These are phyloP conservation scores for Cladorrhinum samala DNA, from an alignment of 495 filamentous ascomycete genomes.

Conservation along the genomic window DNA sequence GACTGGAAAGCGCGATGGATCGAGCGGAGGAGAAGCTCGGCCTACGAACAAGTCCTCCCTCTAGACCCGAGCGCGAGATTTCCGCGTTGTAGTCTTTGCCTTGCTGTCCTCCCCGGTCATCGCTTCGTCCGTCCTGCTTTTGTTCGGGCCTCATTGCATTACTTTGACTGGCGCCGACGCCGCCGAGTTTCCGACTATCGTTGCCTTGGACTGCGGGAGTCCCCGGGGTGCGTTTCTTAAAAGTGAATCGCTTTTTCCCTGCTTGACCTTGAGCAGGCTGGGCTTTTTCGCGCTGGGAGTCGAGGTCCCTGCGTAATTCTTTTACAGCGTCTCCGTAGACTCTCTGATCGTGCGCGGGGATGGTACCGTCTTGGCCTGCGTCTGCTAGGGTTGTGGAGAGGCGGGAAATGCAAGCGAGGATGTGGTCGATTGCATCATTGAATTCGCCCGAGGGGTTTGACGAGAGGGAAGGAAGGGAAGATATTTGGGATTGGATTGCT, in stretches of 20 bases:
- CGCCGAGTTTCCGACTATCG: no score
- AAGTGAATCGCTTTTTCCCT: background rate
- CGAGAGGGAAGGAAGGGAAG: constrained; percentile 27
- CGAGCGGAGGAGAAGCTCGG: constrained; percentile 55
- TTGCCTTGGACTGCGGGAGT: constrained; percentile 1
- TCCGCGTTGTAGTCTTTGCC: constrained; percentile 48
- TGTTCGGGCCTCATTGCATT: constrained; percentile 13
- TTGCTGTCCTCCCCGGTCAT: background rate
- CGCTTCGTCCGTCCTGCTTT: background rate
- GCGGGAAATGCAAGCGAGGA: constrained; percentile 38
- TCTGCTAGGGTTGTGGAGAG: constrained; percentile 41
- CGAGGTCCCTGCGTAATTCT: constrained; percentile 38
- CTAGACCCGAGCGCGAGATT: constrained; percentile 22
- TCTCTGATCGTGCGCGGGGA: constrained; percentile 42
- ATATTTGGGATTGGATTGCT: constrained; percentile 41
- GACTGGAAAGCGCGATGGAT: constrained; percentile 58
- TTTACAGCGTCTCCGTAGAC: constrained; percentile 40
- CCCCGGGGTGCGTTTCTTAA: background rate
- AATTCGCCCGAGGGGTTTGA: constrained; percentile 32
- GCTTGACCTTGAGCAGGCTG: no score
- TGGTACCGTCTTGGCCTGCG: constrained; percentile 27
- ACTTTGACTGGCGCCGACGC: no score
- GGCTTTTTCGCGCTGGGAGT: constrained; percentile 37
- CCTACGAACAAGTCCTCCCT: constrained; percentile 34
- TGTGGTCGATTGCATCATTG: constrained; percentile 40